These are phyloP conservation scores for Trypanosoma platydactyli DNA, from an alignment of 208 protist genomes.

Conservation along the genomic window DNA sequence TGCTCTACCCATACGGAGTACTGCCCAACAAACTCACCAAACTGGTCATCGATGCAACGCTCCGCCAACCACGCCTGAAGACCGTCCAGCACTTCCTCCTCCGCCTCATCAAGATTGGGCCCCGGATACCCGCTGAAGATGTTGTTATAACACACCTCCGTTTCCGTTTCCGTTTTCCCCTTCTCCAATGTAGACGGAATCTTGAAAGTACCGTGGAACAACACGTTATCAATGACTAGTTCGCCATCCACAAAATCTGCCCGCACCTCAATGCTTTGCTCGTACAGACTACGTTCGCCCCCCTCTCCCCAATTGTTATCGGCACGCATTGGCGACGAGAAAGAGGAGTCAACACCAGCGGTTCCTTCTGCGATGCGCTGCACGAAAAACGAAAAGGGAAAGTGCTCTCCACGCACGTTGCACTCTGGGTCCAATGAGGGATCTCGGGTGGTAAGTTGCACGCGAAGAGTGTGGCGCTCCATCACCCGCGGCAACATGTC, in stretches of 20 bases:
- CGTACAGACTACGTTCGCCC: conserved; percentile 49
- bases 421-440: conserved; percentile 85
- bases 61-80: conserved; percentile 80
- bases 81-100: conserved; percentile 83
- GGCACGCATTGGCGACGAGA: background rate
- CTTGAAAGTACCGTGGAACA: conserved; percentile 52
- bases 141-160: conserved; percentile 48
- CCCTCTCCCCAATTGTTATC: conserved; percentile 5
- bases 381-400: conserved; percentile 85
- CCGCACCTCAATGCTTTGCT: conserved; percentile 71
- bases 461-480: conserved; percentile 73
- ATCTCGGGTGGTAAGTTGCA: conserved; percentile 79
- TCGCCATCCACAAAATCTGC: conserved; percentile 84
- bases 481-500: conserved; percentile 9
- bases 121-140: conserved; percentile 74
- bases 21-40: conserved; percentile 80
- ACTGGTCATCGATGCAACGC: conserved; percentile 77
- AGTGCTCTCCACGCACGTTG: conserved; percentile 83
- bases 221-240: conserved; percentile 65
- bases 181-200: background rate
- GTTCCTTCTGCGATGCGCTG: conserved; percentile 26
- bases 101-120: conserved; percentile 72
- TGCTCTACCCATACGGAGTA: conserved; percentile 85
- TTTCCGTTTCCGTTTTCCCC: background rate
- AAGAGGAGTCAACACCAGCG: background rate